phyloP scores from a whole-genome alignment of 768 basidiomycete genomes.

The Auricularia heimuer region DNA sequence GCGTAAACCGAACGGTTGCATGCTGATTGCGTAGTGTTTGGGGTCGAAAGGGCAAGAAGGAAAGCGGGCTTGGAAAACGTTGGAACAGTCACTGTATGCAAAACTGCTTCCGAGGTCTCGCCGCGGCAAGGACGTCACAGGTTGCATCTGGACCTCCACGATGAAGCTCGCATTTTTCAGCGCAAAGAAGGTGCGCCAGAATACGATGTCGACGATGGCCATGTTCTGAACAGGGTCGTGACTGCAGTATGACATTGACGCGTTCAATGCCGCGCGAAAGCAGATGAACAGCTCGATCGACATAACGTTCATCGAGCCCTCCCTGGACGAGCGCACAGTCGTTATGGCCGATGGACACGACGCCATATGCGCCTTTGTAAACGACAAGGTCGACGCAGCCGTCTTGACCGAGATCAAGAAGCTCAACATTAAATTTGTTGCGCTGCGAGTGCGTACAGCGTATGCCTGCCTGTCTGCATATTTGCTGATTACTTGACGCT shows the following conservation, averaged over 20 bases:
- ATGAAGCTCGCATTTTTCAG: constrained; percentile 14
- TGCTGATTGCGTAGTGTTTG: no score
- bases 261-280: background rate
- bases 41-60: no score
- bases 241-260: background rate
- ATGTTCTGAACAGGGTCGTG: background rate
- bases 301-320: constrained; percentile 8
- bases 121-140: background rate
- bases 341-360: constrained; percentile 9
- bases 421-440: constrained; percentile 10
- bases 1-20: no score
- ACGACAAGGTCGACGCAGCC: constrained; percentile 10
- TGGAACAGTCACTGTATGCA: no score
- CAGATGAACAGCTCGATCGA: constrained; percentile 3
- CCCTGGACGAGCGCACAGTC: constrained; percentile 5
- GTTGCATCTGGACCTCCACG: background rate
- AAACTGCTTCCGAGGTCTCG: no score
- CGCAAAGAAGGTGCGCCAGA: constrained; percentile 7
- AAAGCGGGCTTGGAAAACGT: no score
- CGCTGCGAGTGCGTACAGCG: constrained; percentile 4
- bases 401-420: constrained; percentile 8
- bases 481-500: background rate
- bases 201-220: no score
- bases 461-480: background rate
- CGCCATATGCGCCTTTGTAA: constrained; percentile 14